Evolutionary conservation across 441 rosid species (phyloP), one percentile per base, ranked within the genome.

Genomic region (Euphorbia celastroides): DNA sequence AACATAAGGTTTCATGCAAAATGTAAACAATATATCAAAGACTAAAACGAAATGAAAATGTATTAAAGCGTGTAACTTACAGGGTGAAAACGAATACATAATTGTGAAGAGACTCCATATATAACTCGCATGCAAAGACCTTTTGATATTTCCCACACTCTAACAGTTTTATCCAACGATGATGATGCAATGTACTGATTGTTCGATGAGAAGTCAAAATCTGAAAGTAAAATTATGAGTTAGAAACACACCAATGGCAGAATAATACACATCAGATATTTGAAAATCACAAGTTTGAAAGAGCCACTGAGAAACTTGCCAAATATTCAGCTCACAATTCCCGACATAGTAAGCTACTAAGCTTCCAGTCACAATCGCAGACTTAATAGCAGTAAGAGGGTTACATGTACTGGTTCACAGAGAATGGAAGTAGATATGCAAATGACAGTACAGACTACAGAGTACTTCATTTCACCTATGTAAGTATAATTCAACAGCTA

Each of bases 121-220:
- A 89, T 83, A 59, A 93, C 97, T 83, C 99, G 85, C 56, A 93
- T 85, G 83, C 99, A 93, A 79, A 83, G 82, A 36, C 95, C 99
- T 83, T 81, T 82, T 57, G 89, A 81, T 77, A 93, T 78, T 78
- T 89, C 97, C 99, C 99, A 93, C 36, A 91, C 96, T 81, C 96
- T 84, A 70, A 93, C 93, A 72, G 99, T 93, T 84, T 93, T 93
- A 78, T 93, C 99, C 83, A 80, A 62, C 31, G 96, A 91, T 27
- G 99, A 81, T 7, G 99, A 93, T 23, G 99, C 99, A 17, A 93
- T 86, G 72, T 91, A 91, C 67, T 91, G 97, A 79, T 93, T 91
- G 82, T 90, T 93, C 67, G 99, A 91, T 22, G 99, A 80, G 86
- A 93, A 90, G 80, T 91, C 96, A 76, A 93, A 93, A 68, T 93